A percentile compares a stretch with the other conserved stretches of the same genome.
These are phyloP conservation scores for Pelargonium myrrhifolium DNA, from an alignment of 441 rosid genomes.

Conservation along the genomic window DNA sequence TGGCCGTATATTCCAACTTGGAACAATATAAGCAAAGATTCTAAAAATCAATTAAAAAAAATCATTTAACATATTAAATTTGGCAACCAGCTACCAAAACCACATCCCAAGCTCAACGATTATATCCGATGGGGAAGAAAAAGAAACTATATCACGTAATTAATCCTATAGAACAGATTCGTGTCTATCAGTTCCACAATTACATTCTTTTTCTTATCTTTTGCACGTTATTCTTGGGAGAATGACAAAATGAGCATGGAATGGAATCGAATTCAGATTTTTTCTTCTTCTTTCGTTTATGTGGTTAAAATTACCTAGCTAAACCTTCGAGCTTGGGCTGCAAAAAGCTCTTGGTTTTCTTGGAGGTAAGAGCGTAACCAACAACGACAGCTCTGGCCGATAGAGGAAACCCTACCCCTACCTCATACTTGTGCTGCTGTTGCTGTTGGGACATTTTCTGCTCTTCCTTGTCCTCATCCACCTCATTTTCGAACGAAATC, in stretches of 20 bases:
- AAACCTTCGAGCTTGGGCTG: slow-evolving; percentile 68
- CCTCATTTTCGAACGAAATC: slow-evolving; percentile 14
- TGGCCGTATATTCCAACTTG: slow-evolving; percentile 2
- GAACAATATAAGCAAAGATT: neutral
- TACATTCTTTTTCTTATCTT: neutral
- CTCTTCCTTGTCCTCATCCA: slow-evolving; percentile 16
- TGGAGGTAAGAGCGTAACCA: slow-evolving; percentile 80
- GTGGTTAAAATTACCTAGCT: slow-evolving; percentile 47
- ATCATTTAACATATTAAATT: neutral
- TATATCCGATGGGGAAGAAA: too few relatives aligned
- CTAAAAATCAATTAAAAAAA: neutral
- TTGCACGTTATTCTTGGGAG: too few relatives aligned
- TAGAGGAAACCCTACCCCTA: slow-evolving; percentile 22
- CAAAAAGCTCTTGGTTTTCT: slow-evolving; percentile 71
- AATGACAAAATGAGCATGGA: too few relatives aligned
- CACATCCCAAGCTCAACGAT: too few relatives aligned
- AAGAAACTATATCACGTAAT: too few relatives aligned
- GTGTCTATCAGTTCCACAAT: too few relatives aligned
- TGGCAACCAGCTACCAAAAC: neutral
- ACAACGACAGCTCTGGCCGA: slow-evolving; percentile 40
- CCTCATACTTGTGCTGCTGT: neutral
- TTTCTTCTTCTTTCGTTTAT: too few relatives aligned
- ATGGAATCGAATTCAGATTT: neutral
- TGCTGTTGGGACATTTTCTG: slow-evolving; percentile 12
- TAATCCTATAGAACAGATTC: too few relatives aligned